Evolutionary conservation across 257 asterid genomes (phyloP), one percentile per base, ranked within the genome.

Genomic region (Nicotiana tomentosiformis): DNA sequence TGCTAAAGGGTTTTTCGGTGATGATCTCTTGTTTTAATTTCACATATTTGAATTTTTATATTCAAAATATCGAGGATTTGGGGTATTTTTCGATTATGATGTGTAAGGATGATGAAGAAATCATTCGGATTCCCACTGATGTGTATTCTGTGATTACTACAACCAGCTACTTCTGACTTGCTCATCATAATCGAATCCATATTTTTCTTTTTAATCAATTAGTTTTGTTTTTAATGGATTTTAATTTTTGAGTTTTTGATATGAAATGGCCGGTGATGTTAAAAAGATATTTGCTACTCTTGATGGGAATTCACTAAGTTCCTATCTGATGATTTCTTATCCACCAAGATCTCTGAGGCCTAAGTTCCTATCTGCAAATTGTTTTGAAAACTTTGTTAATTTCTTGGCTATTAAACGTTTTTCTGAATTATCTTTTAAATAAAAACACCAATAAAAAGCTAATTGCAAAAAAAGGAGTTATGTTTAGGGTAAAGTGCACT

Each of bases 301-400:
- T 92, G 96, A 92, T 89, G 88, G 91, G 84, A 37, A n/a, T 58
- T 20, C 18, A 33, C 20, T 5, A 7, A 81, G 55, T 37, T 72
- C 26, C 86, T 85, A 83, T 69, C 57, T 88, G 94, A 90, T 89
- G 91, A 89, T 85, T 84, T 33, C 67, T 85, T 29, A 43, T 89
- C 96, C 94, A 88, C 96, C 94, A 92, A 90, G 94, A 90, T 92
- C 93, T 92, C 93, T 90, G 94, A 90, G 94, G 92, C 90, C 82
- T 16, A 20, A 20, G 23, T 20, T 20, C 23, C 23, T 20, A 20
- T 43, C 26, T 43, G 11, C 10, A 39, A 39, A 39, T 9, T 37
- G 9, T 6, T 37, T 37, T 23, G 26, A 23, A 23, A 23, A 23
- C 26, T 23, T 23, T 23, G 26, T 23, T 23, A 23, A 23, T 23